phyloP scores from a whole-genome alignment of 257 asterid species.

The Plectranthus barbatus region DNA sequence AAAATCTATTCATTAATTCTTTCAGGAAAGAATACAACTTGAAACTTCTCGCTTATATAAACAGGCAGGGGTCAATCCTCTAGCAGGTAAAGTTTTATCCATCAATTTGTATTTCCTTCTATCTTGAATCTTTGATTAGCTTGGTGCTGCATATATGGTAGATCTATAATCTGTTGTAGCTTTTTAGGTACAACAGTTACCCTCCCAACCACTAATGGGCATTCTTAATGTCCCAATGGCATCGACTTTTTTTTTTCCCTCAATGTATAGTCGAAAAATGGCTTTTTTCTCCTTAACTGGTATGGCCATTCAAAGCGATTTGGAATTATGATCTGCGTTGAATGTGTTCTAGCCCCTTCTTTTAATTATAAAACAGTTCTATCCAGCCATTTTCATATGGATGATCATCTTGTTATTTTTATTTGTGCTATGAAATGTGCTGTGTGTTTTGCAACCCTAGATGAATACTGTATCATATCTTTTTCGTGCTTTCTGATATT shows the following conservation, averaged over 20 bases:
- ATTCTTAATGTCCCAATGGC: constrained; percentile 1
- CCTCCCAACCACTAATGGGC: not conserved
- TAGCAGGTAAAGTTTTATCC: constrained; percentile 62
- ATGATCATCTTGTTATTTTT: not conserved
- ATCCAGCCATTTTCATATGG: not conserved
- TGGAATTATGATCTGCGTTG: too few species aligned
- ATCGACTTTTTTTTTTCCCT: not conserved
- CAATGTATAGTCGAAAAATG: not conserved
- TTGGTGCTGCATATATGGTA: constrained; percentile 6
- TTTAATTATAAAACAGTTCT: too few species aligned
- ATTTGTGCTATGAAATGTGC: not conserved
- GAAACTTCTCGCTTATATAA: constrained; percentile 87
- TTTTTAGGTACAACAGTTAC: not conserved
- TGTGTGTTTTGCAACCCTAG: not conserved
- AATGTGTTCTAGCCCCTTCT: too few species aligned
- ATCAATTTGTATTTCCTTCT: constrained; percentile 9
- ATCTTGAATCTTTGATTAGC: not conserved
- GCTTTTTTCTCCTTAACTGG: not conserved
- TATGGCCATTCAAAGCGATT: not conserved
- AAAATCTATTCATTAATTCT: constrained; percentile 13
- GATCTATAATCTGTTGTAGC: not conserved
- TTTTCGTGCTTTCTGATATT: not conserved
- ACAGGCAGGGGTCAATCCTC: constrained; percentile 98
- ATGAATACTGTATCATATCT: not conserved
- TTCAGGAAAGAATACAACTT: constrained; percentile 97